Percentiles rank a stretch among this genome's conserved stretches.
Conservation (phyloP, 192 early-diverging fungal species). For the Umbelopsis sp. region DNA sequence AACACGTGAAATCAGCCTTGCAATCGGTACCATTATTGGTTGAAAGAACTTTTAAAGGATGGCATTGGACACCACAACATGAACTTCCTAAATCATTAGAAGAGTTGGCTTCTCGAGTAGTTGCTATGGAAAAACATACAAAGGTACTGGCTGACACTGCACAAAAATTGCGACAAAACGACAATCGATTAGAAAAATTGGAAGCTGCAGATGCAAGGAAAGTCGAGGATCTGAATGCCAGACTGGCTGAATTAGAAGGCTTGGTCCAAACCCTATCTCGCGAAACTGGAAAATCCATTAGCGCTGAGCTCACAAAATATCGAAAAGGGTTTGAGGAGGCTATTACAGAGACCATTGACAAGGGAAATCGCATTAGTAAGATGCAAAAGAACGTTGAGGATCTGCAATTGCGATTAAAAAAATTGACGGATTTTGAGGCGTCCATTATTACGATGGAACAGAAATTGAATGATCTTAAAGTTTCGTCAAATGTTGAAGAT, state of each 20-base stretch:
- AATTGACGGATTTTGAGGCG: background rate
- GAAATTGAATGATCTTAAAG: background rate
- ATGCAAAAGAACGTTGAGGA: background rate
- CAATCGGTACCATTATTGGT: background rate
- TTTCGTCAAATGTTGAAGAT: background rate
- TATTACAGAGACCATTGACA: background rate
- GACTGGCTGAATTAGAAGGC: background rate
- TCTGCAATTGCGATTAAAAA: background rate
- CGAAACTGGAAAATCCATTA: conserved; percentile 3
- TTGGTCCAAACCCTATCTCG: background rate
- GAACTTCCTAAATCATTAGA: conserved; percentile 9
- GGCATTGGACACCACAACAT: background rate
- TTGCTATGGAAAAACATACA: conserved; percentile 11
- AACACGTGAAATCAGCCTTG: background rate
- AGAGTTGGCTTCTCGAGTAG: conserved; percentile 3
- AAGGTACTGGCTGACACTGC: background rate
- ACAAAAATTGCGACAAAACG: conserved; percentile 7
- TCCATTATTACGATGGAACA: background rate
- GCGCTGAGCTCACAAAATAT: background rate
- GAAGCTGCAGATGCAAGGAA: background rate
- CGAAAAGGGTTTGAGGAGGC: background rate
- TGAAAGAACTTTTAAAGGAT: background rate
- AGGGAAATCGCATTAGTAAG: background rate
- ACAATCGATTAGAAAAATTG: background rate
- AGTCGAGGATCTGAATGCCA: background rate